Evolutionary conservation across 1,284 basidiomycete genomes (phyloP).

Genomic region (Sphaerobolus stellatus): DNA sequence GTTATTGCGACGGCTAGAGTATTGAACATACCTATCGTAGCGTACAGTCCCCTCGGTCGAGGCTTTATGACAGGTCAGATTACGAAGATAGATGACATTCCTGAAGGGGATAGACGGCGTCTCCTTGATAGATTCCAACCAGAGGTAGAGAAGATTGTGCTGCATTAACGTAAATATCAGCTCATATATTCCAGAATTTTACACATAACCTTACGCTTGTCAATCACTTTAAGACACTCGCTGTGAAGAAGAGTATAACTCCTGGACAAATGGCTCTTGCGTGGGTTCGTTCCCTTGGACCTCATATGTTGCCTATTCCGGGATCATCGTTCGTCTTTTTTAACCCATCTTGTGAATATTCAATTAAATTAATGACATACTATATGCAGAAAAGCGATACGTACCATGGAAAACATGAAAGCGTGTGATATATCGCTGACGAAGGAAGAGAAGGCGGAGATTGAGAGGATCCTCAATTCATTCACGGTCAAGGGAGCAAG

Average conservation of each 20-base stretch:
- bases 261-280: slow-evolving; percentile 61
- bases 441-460: not conserved
- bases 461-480: not conserved
- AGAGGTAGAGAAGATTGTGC: no score
- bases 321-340: slow-evolving; percentile 54
- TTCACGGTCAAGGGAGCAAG: not conserved
- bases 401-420: not conserved
- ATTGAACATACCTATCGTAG: slow-evolving; percentile 49
- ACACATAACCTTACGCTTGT: slow-evolving; percentile 58
- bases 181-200: slow-evolving; percentile 39
- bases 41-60: slow-evolving; percentile 59
- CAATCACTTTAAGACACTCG: slow-evolving; percentile 45
- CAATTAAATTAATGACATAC: no score
- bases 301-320: slow-evolving; percentile 53
- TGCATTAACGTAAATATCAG: not conserved
- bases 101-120: slow-evolving; percentile 37
- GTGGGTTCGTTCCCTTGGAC: slow-evolving; percentile 52
- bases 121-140: slow-evolving; percentile 35
- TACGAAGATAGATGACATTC: slow-evolving; percentile 47
- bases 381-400: not conserved
- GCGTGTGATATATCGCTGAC: not conserved
- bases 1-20: slow-evolving; percentile 42
- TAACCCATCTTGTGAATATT: no score
- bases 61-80: slow-evolving; percentile 60
- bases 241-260: slow-evolving; percentile 48